phyloP scores from a whole-genome alignment of 352 stramenopile species.

The Phytophthora sansomeana region DNA sequence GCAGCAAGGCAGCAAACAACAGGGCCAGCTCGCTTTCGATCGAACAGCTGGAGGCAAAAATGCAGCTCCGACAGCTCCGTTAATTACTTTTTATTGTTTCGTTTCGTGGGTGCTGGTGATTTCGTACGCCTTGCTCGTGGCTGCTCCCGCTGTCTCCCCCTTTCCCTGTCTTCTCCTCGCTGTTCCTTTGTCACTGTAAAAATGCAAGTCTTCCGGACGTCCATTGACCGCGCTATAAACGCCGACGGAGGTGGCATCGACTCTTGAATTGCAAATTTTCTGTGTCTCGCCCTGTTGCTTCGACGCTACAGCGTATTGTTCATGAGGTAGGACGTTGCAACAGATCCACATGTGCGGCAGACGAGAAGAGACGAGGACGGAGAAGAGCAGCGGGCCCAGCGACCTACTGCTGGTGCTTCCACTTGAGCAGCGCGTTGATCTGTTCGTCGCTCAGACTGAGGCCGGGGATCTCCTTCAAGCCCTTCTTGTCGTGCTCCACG shows the following conservation, averaged over 20 bases:
- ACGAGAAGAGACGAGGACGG: slow-evolving; percentile 5
- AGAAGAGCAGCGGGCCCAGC: neutral
- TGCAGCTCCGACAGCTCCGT: slow-evolving; percentile 23
- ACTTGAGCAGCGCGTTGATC: slow-evolving; percentile 86
- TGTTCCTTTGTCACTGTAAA: neutral
- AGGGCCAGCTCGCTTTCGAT: neutral
- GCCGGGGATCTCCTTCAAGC: slow-evolving; percentile 69
- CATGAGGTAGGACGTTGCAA: too few species aligned
- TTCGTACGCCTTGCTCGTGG: slow-evolving; percentile 15
- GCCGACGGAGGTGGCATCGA: slow-evolving; percentile 2
- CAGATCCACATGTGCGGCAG: neutral
- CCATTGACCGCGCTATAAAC: slow-evolving; percentile 5
- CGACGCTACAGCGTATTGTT: slow-evolving; percentile 8
- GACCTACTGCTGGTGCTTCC: slow-evolving; percentile 91
- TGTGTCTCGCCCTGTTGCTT: slow-evolving; percentile 22
- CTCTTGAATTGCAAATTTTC: slow-evolving; percentile 21
- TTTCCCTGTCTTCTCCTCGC: neutral
- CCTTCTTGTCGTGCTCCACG: slow-evolving; percentile 80
- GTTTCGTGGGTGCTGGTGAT: slow-evolving; percentile 18
- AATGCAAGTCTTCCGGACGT: neutral
- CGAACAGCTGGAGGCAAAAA: slow-evolving; percentile 7
- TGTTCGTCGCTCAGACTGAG: slow-evolving; percentile 74
- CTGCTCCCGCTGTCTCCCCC: slow-evolving; percentile 10
- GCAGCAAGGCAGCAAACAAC: neutral
- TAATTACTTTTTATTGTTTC: slow-evolving; percentile 48